Evolutionary conservation across 164 flowering plant species (phyloP), one percentile per base, ranked within the genome.

Genomic region (Cinnamomum micranthum): DNA sequence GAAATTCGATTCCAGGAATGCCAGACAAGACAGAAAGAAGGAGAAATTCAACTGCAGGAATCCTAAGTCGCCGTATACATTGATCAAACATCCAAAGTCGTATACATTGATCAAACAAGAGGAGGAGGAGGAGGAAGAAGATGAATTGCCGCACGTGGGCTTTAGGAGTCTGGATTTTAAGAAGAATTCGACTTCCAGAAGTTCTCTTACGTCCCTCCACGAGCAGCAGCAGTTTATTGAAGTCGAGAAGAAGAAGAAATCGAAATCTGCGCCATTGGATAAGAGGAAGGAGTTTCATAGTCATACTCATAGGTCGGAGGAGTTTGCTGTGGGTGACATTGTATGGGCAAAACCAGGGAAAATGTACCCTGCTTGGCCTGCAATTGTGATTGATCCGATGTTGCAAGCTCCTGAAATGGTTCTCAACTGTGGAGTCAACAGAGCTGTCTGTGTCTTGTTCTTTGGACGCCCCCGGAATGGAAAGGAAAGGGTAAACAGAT

Each of bases 341-440:
- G 94, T 94, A 51, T 96, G 99, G 99, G 99, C 96, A 5, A 96
- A 91, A 78, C 81, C 91, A 0, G 91, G 91, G 72, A 89, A 83
- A 79, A 82, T 81, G n/a, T 86, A 82, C 71, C 97, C 97, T 4
- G 90, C 89, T 68, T 94, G 98, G 99, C 99, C 99, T 17, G 99
- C 97, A 28, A 82, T 89, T 75, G 97, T 96, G 19, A 91, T 96
- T 80, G 97, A 96, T 81, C 98, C 99, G 6, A 71, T 89, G 78
- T 66, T 83, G 31, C 91, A 92, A 81, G 98, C 96, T 25, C 98
- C 98, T n/a, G 89, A 84, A 73, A 76, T 81, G 14, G 95, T 94
- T 76, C 69, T 91, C 73, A 85, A 88, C 33, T 85, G 91, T 68
- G 86, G 94, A 76, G 77, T 88, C 70, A 81, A 94, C 19, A 94